phyloP scores from a whole-genome alignment of 331 rosid genomes.

The Arachis monticola region DNA sequence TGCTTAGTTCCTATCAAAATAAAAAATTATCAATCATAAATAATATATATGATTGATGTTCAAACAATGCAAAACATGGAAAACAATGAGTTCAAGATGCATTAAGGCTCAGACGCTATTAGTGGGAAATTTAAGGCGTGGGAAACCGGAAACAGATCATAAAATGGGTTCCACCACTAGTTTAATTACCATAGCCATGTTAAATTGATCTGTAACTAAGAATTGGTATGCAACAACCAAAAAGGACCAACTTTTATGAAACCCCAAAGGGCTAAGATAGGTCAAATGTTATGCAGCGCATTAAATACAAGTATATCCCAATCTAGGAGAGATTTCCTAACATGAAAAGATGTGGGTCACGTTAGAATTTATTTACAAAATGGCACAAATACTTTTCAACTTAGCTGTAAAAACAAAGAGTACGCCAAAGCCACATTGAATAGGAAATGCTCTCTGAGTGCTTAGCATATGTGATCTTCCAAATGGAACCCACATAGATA shows the following conservation, averaged over 20 bases:
- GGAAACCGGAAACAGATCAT: slow-evolving; percentile 4
- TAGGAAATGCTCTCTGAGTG: slow-evolving; percentile 37
- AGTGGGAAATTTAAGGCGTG: slow-evolving; percentile 9
- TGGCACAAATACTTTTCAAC: background rate
- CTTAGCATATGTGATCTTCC: slow-evolving; percentile 36
- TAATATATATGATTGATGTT: background rate
- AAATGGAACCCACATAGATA: slow-evolving; percentile 67
- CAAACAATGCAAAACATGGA: slow-evolving; percentile 15
- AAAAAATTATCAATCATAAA: slow-evolving; percentile 14
- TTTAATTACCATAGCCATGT: background rate
- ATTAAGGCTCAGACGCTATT: slow-evolving; percentile 12
- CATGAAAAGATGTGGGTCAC: slow-evolving; percentile 55
- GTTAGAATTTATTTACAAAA: slow-evolving; percentile 17
- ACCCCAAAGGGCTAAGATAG: slow-evolving; percentile 23
- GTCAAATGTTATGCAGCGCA: slow-evolving; percentile 37
- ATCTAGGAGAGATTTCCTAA: slow-evolving; percentile 43
- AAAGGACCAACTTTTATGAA: slow-evolving; percentile 25
- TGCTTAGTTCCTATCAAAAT: slow-evolving; percentile 75
- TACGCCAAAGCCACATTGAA: slow-evolving; percentile 34
- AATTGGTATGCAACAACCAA: slow-evolving; percentile 25
- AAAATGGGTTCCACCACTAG: slow-evolving; percentile 34
- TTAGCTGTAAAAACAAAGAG: slow-evolving; percentile 23
- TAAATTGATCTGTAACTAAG: background rate
- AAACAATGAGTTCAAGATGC: background rate
- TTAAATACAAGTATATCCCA: slow-evolving; percentile 41